Evolutionary conservation across 2,329 filamentous ascomycete genomes (phyloP).

Genomic region (Onygenales sp.): DNA sequence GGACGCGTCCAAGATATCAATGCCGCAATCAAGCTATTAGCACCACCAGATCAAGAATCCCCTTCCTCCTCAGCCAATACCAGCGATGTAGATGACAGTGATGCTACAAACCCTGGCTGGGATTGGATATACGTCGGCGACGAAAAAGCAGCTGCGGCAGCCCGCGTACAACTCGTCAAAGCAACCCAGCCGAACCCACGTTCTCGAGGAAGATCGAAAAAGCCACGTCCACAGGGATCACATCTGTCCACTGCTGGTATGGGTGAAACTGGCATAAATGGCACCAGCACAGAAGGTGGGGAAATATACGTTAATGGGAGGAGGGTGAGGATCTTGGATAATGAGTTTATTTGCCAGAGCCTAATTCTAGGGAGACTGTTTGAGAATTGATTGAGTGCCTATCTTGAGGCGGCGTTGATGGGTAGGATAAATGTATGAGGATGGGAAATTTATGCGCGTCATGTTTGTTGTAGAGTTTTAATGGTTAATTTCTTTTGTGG

Average conservation of each 20-base stretch:
- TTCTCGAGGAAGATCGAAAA: conserved; percentile 31
- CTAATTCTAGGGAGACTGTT: conserved; percentile 75
- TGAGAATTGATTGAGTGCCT: conserved; percentile 37
- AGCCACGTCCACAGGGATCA: conserved; percentile 9
- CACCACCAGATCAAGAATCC: background rate
- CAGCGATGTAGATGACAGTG: background rate
- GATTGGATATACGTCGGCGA: conserved; percentile 75
- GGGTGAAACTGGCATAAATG: conserved; percentile 11
- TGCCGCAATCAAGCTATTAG: conserved; percentile 51
- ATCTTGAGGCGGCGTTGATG: background rate
- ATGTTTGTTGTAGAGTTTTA: background rate
- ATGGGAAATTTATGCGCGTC: background rate
- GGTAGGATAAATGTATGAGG: background rate
- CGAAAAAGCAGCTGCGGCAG: conserved; percentile 44
- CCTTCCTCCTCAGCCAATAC: conserved; percentile 5
- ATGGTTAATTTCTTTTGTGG: background rate
- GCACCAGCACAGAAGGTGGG: conserved; percentile 20
- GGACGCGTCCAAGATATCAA: conserved; percentile 55
- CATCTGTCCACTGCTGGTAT: conserved; percentile 23
- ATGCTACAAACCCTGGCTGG: conserved; percentile 35
- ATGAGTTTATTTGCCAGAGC: conserved; percentile 87
- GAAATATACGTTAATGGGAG: conserved; percentile 33
- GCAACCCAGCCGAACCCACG: conserved; percentile 20
- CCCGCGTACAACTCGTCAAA: conserved; percentile 25
- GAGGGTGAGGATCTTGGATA: conserved; percentile 59